Base-by-base conservation (phyloP, 176 grass and related monocot species). In the Elaeis guineensis region DNA sequence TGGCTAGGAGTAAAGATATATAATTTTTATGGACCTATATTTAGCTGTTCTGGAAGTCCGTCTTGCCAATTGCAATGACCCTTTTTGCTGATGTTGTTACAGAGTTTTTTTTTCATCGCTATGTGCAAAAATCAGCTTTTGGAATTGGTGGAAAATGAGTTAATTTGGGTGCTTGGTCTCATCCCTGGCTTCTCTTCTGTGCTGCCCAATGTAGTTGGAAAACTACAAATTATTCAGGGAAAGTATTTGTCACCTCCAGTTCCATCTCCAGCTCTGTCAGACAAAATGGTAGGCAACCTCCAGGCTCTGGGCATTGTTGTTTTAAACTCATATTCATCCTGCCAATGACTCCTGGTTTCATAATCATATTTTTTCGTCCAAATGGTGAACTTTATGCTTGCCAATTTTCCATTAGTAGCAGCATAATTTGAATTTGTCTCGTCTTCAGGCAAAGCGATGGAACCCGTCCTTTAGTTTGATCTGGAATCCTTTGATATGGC, bases 91-190 rank as follows among this genome's bases (percentile, higher is more conserved):
- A n/a, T 69, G 65, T 65, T 62, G 59, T 16, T 81, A 58, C 78
- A 98, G 87, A 83, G 79, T 58, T 75, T 81, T 3, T 85, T 88
- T 49, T 85, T 96, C 57, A 88, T 96, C 51, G 75, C 80, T 51
- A 32, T 96, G 67, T 86, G 87, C 64, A 96, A 96, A 62, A 90
- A 96, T 72, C 87, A 96, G 82, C 86, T 90, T 57, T 74, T 96
- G 50, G 86, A 96, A 67, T 78, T 87, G 65, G 61, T 90, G 62
- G 91, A 96, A 78, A 82, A 87, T 57, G 86, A 75, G 69, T 61
- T 96, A 64, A 79, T 90, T 50, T 90, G 83, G 91, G 69, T 86
- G 51, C 71, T 96, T 70, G 70, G 86, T 61, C 26, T 28, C 26
- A 28, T 28, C 26, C 87, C 92, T 74, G 77, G 80, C 19, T 85